Evolutionary conservation across 768 basidiomycete genomes (phyloP).

Genomic region (Naganishia onofrii): DNA sequence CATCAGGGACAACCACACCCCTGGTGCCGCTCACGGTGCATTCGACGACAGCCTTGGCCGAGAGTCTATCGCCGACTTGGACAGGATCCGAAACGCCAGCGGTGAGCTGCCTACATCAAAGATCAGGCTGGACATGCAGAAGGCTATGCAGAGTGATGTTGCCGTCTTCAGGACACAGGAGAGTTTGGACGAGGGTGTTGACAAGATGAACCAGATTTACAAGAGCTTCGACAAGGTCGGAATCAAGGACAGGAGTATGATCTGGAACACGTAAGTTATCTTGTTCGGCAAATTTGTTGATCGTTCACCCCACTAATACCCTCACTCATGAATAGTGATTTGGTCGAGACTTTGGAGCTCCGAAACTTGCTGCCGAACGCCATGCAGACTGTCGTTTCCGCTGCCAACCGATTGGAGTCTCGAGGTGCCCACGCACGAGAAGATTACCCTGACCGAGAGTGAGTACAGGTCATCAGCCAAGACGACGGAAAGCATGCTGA

Average conservation of each 20-base stretch:
- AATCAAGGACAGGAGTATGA: slow-evolving; percentile 97
- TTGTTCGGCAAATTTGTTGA: slow-evolving; percentile 13
- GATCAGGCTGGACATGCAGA: slow-evolving; percentile 93
- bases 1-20: slow-evolving; percentile 83
- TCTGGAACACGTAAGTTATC: slow-evolving; percentile 90
- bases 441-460: slow-evolving; percentile 96
- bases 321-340: slow-evolving; percentile 62
- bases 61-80: slow-evolving; percentile 77
- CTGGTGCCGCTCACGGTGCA: slow-evolving; percentile 84
- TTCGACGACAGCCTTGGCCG: slow-evolving; percentile 84
- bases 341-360: slow-evolving; percentile 94
- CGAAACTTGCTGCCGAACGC: slow-evolving; percentile 94
- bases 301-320: no score
- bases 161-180: slow-evolving; percentile 67
- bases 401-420: slow-evolving; percentile 83
- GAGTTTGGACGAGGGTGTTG: slow-evolving; percentile 85
- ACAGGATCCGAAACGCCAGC: slow-evolving; percentile 69
- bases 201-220: slow-evolving; percentile 80
- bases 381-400: slow-evolving; percentile 85
- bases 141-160: slow-evolving; percentile 75
- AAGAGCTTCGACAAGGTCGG: slow-evolving; percentile 84
- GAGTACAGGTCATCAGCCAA: slow-evolving; percentile 18
- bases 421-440: slow-evolving; percentile 98
- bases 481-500: background rate
- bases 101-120: slow-evolving; percentile 84